Evolutionary conservation across 257 asterid genomes (phyloP).

Genomic region (Penstemon barbatus): DNA sequence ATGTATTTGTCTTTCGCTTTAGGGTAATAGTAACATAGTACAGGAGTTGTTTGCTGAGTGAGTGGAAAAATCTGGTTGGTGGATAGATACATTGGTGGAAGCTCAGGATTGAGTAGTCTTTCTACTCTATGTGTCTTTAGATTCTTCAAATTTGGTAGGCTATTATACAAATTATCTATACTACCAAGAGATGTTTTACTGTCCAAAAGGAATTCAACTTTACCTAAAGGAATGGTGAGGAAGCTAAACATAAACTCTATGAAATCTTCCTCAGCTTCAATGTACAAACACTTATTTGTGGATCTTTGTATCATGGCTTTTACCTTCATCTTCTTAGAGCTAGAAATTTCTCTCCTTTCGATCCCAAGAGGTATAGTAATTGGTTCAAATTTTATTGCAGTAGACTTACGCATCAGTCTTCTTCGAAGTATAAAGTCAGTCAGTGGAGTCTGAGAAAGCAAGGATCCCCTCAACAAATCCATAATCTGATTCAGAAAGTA

Average conservation of each 20-base stretch:
- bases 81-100: not conserved
- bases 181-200: not conserved
- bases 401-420: not conserved
- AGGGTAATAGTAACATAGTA: not conserved
- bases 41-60: not conserved
- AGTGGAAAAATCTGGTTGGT: slow-evolving; percentile 24
- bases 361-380: not conserved
- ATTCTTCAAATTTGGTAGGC: not conserved
- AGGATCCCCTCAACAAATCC: slow-evolving; percentile 17
- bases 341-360: not conserved
- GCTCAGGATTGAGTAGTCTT: slow-evolving; percentile 13
- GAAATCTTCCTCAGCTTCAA: slow-evolving; percentile 23
- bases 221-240: slow-evolving; percentile 24
- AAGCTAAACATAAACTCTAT: slow-evolving; percentile 24
- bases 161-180: slow-evolving; percentile 25
- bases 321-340: not conserved
- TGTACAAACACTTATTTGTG: slow-evolving; percentile 9
- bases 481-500: slow-evolving; percentile 6
- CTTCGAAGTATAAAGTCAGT: slow-evolving; percentile 23
- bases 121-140: not conserved
- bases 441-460: slow-evolving; percentile 22
- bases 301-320: slow-evolving; percentile 21
- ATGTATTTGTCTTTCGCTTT: too few relatives aligned
- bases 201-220: slow-evolving; percentile 14
- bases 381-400: too few relatives aligned